A percentile compares a stretch with the other conserved stretches of the same genome.
phyloP scores from a whole-genome alignment of 208 protist species.

The Acanthamoeba culbertsoni region DNA sequence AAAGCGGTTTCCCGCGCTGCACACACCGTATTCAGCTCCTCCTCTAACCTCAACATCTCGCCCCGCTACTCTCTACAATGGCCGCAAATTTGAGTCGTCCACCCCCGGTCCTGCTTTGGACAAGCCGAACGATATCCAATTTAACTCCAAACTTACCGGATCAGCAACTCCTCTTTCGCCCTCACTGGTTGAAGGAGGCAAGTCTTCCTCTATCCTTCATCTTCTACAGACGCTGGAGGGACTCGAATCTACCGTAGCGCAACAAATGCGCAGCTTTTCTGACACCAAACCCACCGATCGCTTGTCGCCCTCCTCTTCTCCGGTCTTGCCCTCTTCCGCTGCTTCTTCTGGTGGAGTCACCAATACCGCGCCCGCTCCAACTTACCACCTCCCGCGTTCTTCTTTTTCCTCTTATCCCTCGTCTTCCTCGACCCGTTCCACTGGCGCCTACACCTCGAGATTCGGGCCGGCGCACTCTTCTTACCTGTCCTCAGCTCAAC shows the following conservation, averaged over 20 bases:
- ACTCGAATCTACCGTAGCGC: neutral
- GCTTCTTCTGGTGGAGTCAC: neutral
- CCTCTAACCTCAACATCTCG: neutral
- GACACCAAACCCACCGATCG: neutral
- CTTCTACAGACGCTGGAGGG: conserved; percentile 23
- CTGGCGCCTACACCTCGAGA: no score
- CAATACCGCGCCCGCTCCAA: neutral
- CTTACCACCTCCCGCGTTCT: neutral
- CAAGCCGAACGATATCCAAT: no score
- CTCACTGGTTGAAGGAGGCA: neutral
- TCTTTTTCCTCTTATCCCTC: no score
- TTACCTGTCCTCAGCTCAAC: no score
- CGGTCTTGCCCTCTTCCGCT: neutral
- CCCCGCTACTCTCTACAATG: neutral
- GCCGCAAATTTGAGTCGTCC: no score
- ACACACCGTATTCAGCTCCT: neutral
- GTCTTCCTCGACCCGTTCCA: no score
- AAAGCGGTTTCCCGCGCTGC: neutral
- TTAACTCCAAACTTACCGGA: no score
- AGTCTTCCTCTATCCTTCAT: neutral
- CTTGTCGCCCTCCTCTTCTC: neutral
- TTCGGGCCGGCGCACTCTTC: no score
- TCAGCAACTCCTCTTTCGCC: neutral
- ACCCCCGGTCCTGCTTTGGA: no score
- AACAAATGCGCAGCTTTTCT: conserved; percentile 1